Conservation (phyloP, 352 stramenopile genomes). For the Blastocystis sp. region DNA sequence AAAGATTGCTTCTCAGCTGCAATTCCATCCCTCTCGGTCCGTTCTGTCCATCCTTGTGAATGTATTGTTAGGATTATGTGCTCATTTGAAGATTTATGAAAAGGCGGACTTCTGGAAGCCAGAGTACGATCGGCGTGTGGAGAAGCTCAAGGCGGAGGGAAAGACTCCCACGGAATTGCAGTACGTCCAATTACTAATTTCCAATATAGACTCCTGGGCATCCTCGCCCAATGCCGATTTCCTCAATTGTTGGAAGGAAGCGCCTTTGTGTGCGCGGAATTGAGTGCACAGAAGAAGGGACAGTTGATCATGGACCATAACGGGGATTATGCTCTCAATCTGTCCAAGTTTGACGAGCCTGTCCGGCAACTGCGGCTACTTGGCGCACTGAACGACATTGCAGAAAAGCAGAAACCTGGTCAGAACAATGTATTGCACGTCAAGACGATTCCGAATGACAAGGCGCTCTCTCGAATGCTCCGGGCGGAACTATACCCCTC, state of each 20-base stretch:
- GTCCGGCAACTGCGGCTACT: constrained; percentile 24
- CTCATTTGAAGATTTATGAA: constrained; percentile 47
- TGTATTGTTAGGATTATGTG: constrained; percentile 5
- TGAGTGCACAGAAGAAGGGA: not conserved
- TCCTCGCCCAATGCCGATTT: constrained; percentile 39
- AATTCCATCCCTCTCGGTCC: not conserved
- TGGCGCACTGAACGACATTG: constrained; percentile 10
- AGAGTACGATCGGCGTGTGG: constrained; percentile 39
- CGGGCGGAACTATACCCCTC: constrained; percentile 26
- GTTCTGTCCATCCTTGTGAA: constrained; percentile 42
- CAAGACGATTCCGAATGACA: constrained; percentile 11
- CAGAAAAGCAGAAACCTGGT: not conserved
- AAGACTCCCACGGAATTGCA: constrained; percentile 49
- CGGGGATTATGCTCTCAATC: constrained; percentile 4
- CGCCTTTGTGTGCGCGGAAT: not conserved
- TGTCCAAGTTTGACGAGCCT: constrained; percentile 39
- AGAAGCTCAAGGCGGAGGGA: constrained; percentile 7
- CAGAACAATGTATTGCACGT: constrained; percentile 22
- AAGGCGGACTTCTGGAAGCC: constrained; percentile 51
- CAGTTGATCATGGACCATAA: not conserved
- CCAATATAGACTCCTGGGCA: constrained; percentile 23
- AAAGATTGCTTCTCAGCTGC: not conserved
- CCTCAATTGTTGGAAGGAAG: constrained; percentile 40
- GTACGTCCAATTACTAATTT: not conserved
- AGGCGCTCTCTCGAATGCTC: not conserved